Percentiles rank a stretch among this genome's conserved stretches.
Evolutionary conservation across 2,329 filamentous ascomycete species (phyloP).

Genomic region (Zasmidium angulare): DNA sequence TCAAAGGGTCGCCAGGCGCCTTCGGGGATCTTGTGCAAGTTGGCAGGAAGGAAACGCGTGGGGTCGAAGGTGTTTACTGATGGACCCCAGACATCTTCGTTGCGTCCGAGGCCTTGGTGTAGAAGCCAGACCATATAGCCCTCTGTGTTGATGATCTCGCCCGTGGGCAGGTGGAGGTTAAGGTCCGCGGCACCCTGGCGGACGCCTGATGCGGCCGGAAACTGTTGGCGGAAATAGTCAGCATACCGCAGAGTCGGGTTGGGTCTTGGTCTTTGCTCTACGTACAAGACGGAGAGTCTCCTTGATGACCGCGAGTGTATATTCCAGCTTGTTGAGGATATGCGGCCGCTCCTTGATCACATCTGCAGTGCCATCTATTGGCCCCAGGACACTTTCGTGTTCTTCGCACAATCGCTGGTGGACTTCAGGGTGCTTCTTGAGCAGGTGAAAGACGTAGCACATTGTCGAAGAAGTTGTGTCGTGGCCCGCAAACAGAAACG

Average conservation of each 20-base stretch:
- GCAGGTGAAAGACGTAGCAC: conserved; percentile 39
- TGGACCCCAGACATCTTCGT: conserved; percentile 40
- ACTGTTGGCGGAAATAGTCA: too few species aligned
- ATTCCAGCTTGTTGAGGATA: conserved; percentile 52
- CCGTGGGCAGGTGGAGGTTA: conserved; percentile 42
- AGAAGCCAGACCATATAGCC: conserved; percentile 45
- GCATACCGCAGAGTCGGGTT: too few species aligned
- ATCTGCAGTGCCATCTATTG: conserved; percentile 16
- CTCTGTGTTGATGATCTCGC: conserved; percentile 44
- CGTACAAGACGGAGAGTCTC: conserved; percentile 54
- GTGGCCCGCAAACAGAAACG: conserved; percentile 42
- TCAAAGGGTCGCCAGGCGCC: conserved; percentile 57
- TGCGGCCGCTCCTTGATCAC: conserved; percentile 45
- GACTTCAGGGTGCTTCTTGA: conserved; percentile 34
- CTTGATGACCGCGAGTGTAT: conserved; percentile 53
- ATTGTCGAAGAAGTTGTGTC: conserved; percentile 39
- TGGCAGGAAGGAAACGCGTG: conserved; percentile 44
- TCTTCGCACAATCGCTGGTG: conserved; percentile 44
- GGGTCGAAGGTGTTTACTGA: conserved; percentile 47
- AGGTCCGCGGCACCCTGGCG: conserved; percentile 36
- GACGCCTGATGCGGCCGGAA: conserved; percentile 47
- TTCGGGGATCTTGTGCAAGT: conserved; percentile 35
- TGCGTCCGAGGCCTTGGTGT: conserved; percentile 36
- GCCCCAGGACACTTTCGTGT: conserved; percentile 50
- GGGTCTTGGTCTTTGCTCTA: too few species aligned